Evolutionary conservation across 768 basidiomycete genomes (phyloP).

Genomic region (Wakefieldia striispora): DNA sequence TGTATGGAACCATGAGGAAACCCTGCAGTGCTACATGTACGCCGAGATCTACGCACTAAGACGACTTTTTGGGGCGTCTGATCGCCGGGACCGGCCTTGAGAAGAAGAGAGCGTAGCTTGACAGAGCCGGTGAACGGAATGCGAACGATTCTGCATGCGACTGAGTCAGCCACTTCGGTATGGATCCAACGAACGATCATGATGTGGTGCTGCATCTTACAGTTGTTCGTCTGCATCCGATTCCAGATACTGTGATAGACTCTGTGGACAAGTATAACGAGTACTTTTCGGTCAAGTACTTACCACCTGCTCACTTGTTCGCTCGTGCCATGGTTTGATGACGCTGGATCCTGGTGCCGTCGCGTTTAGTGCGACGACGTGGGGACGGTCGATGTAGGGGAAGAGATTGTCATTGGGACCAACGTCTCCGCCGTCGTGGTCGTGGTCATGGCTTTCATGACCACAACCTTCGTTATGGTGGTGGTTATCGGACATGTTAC

Average conservation of each 20-base stretch:
- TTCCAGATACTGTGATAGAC: slow-evolving; percentile 60
- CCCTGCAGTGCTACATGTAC: not conserved
- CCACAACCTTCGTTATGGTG: slow-evolving; percentile 53
- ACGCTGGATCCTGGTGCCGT: slow-evolving; percentile 48
- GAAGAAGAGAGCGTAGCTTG: slow-evolving; percentile 73
- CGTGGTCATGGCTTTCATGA: slow-evolving; percentile 59
- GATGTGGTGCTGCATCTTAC: slow-evolving; percentile 39
- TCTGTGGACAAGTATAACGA: slow-evolving; percentile 4
- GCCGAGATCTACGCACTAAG: slow-evolving; percentile 49
- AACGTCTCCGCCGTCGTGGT: slow-evolving; percentile 46
- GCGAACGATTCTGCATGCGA: slow-evolving; percentile 60
- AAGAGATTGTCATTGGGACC: slow-evolving; percentile 73
- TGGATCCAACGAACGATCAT: slow-evolving; percentile 3
- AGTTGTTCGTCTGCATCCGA: slow-evolving; percentile 92
- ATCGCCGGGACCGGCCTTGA: slow-evolving; percentile 81
- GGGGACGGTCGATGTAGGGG: slow-evolving; percentile 69
- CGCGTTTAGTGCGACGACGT: slow-evolving; percentile 81
- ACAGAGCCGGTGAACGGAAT: slow-evolving; percentile 88
- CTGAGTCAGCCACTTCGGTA: not conserved
- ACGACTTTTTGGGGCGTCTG: slow-evolving; percentile 72
- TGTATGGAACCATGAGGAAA: not conserved
- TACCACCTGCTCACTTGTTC: slow-evolving; percentile 70
- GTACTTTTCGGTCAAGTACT: slow-evolving; percentile 40
- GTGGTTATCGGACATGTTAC: slow-evolving; percentile 26
- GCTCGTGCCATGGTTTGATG: slow-evolving; percentile 86